Base-by-base conservation (phyloP, 2,329 filamentous ascomycete genomes). In the Elsinoe necatrix region DNA sequence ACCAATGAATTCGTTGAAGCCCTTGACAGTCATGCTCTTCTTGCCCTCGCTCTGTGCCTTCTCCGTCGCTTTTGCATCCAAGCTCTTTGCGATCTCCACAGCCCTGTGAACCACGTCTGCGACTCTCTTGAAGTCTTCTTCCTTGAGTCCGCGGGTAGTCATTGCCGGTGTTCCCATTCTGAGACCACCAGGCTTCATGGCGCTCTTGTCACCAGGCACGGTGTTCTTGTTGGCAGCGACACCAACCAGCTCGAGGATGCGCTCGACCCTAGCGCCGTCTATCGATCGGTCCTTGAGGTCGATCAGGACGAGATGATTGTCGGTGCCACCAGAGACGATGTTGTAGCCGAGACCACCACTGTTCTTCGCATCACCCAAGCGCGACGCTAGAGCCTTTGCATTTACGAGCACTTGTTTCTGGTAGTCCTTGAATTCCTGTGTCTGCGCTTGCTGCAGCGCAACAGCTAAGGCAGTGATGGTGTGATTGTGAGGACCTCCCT, bases 211-310 rank as follows among this genome's bases (percentile, higher is more conserved):
- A 62, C 93, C 93, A 39, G 93, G 93, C 59, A 95, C 93, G 60
- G 89, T 86, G 83, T 98, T 98, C 85, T 98, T 98, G 85, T 98
- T 98, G 83, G 90, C 95, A 61, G 93, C 91, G 73, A 98, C 93
- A 67, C 93, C 93, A 67, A 98, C 93, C 16, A 98, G 83, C 61
- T 77, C 80, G 70, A 88, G 82, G 69, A 65, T 60, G 21, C 90
- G 84, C 72, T 61, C 59, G n/a, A 61, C 59, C 50, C 59, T 58
- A 1, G 59, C 92, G 65, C 92, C 92, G 68, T 98, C 93, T 60
- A 98, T 84, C 58, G 80, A 80, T 69, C 93, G 87, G 39, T 88
- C 84, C 75, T 95, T 91, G 63, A 98, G 84, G 73, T 98, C 93
- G 60, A 98, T 75, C 58, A 98, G 85, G 50, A 98, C 91, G 80